phyloP scores from a whole-genome alignment of 2,329 filamentous ascomycete genomes.

The Colletotrichum coccodes region DNA sequence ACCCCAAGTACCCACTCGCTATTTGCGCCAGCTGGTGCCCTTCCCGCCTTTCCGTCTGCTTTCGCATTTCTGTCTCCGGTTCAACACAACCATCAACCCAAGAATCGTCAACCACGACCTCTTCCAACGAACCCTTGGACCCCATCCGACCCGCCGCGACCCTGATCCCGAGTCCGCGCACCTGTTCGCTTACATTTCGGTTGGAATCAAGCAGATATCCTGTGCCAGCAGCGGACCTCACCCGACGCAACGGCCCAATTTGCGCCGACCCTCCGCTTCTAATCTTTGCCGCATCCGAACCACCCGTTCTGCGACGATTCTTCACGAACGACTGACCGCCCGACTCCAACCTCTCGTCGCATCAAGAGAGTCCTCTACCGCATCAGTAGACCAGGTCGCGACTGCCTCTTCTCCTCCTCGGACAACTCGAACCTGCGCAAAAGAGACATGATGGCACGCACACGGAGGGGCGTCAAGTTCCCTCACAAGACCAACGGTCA shows the following conservation, averaged over 20 bases:
- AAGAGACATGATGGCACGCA: slow-evolving; percentile 44
- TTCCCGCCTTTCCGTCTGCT: background rate
- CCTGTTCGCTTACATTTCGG: background rate
- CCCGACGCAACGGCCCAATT: slow-evolving; percentile 21
- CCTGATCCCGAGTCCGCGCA: background rate
- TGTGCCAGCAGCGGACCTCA: background rate
- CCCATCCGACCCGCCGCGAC: background rate
- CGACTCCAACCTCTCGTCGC: background rate
- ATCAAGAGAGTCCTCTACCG: background rate
- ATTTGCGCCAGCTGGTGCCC: background rate
- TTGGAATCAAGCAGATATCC: too few relatives aligned
- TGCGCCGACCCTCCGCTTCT: slow-evolving; percentile 28
- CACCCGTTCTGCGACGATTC: slow-evolving; percentile 10
- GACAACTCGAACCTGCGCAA: background rate
- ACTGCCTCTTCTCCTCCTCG: background rate
- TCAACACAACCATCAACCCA: slow-evolving; percentile 19
- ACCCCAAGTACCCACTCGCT: background rate
- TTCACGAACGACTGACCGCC: background rate
- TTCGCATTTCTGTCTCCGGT: slow-evolving; percentile 1
- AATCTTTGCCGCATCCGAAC: slow-evolving; percentile 28
- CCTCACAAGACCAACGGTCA: slow-evolving; percentile 61
- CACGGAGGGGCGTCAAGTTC: slow-evolving; percentile 65
- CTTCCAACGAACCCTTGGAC: background rate
- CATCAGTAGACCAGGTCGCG: background rate
- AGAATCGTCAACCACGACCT: slow-evolving; percentile 6